Conservation (phyloP, 192 early-diverging fungal genomes). For the Irineochytrium annulatum region DNA sequence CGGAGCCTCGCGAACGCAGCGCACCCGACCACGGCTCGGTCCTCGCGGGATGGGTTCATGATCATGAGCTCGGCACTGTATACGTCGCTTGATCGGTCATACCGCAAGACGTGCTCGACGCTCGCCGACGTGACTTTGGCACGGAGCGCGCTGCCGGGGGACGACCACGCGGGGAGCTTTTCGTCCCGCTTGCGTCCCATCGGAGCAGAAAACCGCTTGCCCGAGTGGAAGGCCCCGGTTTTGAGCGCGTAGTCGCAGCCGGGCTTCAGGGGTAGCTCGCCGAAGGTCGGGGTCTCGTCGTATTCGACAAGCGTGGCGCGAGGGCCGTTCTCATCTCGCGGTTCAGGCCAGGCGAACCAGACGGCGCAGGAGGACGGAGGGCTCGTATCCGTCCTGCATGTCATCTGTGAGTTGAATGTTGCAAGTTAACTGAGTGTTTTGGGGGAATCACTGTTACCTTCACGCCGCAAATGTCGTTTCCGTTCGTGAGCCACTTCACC, state of each 20-base stretch:
- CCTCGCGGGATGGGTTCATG: conserved; percentile 3
- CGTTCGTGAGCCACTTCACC: conserved; percentile 1
- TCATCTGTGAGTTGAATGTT: no score
- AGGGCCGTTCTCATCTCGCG: conserved; percentile 9
- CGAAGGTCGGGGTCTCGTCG: background rate
- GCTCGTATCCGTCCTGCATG: conserved; percentile 1
- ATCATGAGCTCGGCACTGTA: background rate
- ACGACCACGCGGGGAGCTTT: background rate
- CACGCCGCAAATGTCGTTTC: background rate
- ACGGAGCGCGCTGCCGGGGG: background rate
- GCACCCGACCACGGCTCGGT: background rate
- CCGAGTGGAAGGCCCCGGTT: background rate
- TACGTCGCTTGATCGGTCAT: conserved; percentile 4
- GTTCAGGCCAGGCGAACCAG: conserved; percentile 13
- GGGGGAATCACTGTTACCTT: background rate
- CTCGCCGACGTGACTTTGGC: background rate
- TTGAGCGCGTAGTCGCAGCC: conserved; percentile 10
- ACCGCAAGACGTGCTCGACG: background rate
- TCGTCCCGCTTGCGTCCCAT: background rate
- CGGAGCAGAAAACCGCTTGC: background rate
- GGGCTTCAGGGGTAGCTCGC: conserved; percentile 14
- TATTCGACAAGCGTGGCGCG: conserved; percentile 1
- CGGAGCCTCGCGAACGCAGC: conserved; percentile 4
- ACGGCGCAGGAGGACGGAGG: background rate
- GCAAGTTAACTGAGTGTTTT: no score